These are phyloP conservation scores for Westerdykella sp. DNA, from an alignment of 2,329 filamentous ascomycete genomes.

Conservation along the genomic window DNA sequence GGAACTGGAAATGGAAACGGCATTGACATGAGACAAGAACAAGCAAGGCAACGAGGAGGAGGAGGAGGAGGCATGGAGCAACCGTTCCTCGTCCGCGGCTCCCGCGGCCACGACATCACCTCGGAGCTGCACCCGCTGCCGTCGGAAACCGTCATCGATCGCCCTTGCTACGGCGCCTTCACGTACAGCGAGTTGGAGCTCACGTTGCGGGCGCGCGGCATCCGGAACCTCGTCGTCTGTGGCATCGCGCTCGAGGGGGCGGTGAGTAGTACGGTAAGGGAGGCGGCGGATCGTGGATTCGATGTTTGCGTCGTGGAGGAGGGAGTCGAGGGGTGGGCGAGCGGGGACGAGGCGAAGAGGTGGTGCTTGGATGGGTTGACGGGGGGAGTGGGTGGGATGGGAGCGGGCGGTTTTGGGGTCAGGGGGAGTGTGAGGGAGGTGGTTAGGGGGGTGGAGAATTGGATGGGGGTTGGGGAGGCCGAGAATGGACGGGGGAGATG, in stretches of 20 bases:
- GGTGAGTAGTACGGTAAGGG: conserved; percentile 50
- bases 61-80: conserved; percentile 43
- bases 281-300: conserved; percentile 52
- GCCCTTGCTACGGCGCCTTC: conserved; percentile 51
- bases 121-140: conserved; percentile 46
- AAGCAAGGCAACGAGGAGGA: too few species aligned
- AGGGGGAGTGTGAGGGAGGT: conserved; percentile 8
- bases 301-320: conserved; percentile 50
- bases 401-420: conserved; percentile 18
- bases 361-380: conserved; percentile 24
- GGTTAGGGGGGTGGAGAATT: conserved; percentile 19
- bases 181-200: conserved; percentile 50
- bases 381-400: conserved; percentile 25
- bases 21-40: too few species aligned
- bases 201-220: conserved; percentile 45
- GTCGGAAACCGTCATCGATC: conserved; percentile 49
- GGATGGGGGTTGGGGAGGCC: conserved; percentile 9
- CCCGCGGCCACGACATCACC: conserved; percentile 53
- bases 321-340: conserved; percentile 31
- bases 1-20: too few species aligned
- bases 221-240: conserved; percentile 49
- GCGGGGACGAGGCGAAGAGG: conserved; percentile 20
- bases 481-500: neutral
- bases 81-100: conserved; percentile 53
- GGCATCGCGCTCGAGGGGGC: conserved; percentile 54